phyloP scores from a whole-genome alignment of 495 filamentous ascomycete species.

The Penicillium paradoxum region DNA sequence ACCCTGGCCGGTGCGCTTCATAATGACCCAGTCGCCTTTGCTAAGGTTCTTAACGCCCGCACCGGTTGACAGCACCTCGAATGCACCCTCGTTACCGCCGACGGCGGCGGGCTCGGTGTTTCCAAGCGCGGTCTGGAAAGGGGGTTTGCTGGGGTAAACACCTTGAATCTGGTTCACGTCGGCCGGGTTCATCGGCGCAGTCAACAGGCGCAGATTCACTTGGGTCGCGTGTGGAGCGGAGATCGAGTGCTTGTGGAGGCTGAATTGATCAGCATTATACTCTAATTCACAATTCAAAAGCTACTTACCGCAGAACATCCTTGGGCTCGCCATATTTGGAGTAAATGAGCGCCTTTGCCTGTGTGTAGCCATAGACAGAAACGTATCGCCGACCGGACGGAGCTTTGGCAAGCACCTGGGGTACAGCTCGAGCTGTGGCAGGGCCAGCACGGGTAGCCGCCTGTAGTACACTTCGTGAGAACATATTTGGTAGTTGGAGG shows the following conservation, averaged over 20 bases:
- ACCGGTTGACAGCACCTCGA: slow-evolving; percentile 72
- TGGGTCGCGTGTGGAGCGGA: slow-evolving; percentile 58
- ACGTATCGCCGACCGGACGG: slow-evolving; percentile 37
- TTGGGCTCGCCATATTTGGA: slow-evolving; percentile 78
- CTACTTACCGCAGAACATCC: slow-evolving; percentile 64
- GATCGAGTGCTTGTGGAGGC: slow-evolving; percentile 78
- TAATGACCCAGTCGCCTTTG: slow-evolving; percentile 90
- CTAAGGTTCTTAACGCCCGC: slow-evolving; percentile 47
- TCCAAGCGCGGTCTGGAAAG: slow-evolving; percentile 66
- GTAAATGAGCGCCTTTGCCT: slow-evolving; percentile 87
- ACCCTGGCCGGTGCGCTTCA: slow-evolving; percentile 71
- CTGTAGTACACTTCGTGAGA: slow-evolving; percentile 28
- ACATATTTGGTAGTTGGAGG: slow-evolving; percentile 22
- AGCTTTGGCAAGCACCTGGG: slow-evolving; percentile 28
- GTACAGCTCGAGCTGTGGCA: slow-evolving; percentile 8
- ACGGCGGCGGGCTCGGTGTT: slow-evolving; percentile 69
- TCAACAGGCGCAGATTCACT: slow-evolving; percentile 70
- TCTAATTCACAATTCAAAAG: neutral
- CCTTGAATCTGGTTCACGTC: slow-evolving; percentile 97
- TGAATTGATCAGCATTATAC: slow-evolving; percentile 21
- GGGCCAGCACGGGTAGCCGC: slow-evolving; percentile 17
- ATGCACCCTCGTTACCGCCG: slow-evolving; percentile 85
- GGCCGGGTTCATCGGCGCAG: slow-evolving; percentile 90
- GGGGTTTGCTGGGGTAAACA: slow-evolving; percentile 83
- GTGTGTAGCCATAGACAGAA: slow-evolving; percentile 93